Evolutionary conservation across 2,329 filamentous ascomycete genomes (phyloP), one percentile per base, ranked within the genome.

Genomic region (Penicillium expansum): DNA sequence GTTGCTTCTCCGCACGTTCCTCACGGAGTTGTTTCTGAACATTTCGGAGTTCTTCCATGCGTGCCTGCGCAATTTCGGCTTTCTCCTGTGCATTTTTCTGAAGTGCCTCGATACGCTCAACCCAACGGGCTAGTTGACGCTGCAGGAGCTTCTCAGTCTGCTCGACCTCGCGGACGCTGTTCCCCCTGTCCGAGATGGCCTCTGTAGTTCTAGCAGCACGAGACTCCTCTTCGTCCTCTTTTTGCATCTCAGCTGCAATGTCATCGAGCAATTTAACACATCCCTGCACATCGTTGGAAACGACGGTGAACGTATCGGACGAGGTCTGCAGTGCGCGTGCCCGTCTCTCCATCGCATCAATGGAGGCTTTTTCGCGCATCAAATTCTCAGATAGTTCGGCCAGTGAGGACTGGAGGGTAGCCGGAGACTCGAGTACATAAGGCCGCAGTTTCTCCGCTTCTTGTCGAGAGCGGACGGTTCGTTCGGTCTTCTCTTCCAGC

Each of bases 251-350:
- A n/a, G 80, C 78, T 3, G 89, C 83, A 20, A 97, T 90, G 65
- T 97, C 93, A 53, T 94, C 91, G 4, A 97, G 84, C 13, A 97
- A 82, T 69, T 93, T 93, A 68, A 92, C 92, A 69, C 92, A 95
- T 2, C 89, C 87, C 8, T 90, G 86, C 16, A 99, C 91, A 68
- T 99, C 94, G 11, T 88, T 85, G 9, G 88, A 82, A 0, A 97
- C 91, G 0, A 95, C 87, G 4, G 84, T 82, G 71, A 97, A 97
- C 0, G 92, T 93, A 73, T 97, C 93, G 3, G 87, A 86, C 8
- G 91, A 96, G 1, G 93, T 97, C 70, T 97, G 92, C 22, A 99
- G 80, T 0, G 92, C 93, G 58, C 94, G 84, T n/a, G 90, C 86
- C 54, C 93, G 85, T 62, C 91, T 87, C 73, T 99, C 94, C 43